These are phyloP conservation scores for Coemansia sp. DNA, from an alignment of 192 early-diverging fungal species.

Conservation along the genomic window DNA sequence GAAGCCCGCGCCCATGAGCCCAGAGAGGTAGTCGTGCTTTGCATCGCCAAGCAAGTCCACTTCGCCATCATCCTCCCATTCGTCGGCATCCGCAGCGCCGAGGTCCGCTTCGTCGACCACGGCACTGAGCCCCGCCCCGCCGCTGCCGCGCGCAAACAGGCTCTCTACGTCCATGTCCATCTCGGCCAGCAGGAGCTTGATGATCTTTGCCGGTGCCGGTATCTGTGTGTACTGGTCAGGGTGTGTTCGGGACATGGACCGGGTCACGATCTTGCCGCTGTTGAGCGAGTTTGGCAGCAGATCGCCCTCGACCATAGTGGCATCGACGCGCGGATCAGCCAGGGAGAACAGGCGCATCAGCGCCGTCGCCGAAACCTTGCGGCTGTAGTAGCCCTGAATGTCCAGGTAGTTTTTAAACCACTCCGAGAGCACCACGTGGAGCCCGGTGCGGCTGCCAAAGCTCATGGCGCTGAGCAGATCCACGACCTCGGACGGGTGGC, in stretches of 20 bases:
- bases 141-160: slow-evolving; percentile 51
- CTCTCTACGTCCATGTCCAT: slow-evolving; percentile 62
- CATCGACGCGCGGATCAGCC: slow-evolving; percentile 59
- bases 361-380: slow-evolving; percentile 74
- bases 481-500: slow-evolving; percentile 63
- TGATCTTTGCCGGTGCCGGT: slow-evolving; percentile 75
- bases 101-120: slow-evolving; percentile 53
- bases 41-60: slow-evolving; percentile 3
- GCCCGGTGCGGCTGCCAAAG: slow-evolving; percentile 59
- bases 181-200: slow-evolving; percentile 81
- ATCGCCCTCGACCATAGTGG: slow-evolving; percentile 75
- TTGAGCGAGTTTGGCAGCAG: slow-evolving; percentile 51
- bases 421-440: slow-evolving; percentile 65
- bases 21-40: slow-evolving; percentile 7
- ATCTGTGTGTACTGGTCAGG: slow-evolving; percentile 73
- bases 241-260: slow-evolving; percentile 47
- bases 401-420: slow-evolving; percentile 84
- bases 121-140: slow-evolving; percentile 51
- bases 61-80: slow-evolving; percentile 56
- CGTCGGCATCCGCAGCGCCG: slow-evolving; percentile 48
- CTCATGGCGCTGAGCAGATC: slow-evolving; percentile 59
- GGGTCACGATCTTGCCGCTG: slow-evolving; percentile 52
- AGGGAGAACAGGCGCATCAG: slow-evolving; percentile 66
- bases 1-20: slow-evolving; percentile 5
- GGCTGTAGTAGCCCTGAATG: slow-evolving; percentile 75